These are phyloP conservation scores for Iberis pinnata DNA, from an alignment of 345 rosid genomes.

Conservation along the genomic window DNA sequence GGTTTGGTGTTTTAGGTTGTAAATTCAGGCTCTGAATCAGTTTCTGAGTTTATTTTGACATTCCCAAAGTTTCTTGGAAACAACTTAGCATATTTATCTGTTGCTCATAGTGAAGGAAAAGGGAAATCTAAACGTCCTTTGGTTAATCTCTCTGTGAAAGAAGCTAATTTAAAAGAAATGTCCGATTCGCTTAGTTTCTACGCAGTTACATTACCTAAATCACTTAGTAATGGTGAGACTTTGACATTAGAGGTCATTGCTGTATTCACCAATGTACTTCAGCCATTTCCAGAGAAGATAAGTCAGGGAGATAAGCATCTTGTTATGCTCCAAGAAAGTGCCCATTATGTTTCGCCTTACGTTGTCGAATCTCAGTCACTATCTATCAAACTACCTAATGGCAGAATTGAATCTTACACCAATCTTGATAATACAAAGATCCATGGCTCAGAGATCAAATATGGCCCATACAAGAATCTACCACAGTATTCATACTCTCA, in stretches of 20 bases:
- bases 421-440: constrained; percentile 57
- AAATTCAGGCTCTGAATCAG: constrained; percentile 56
- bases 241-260: constrained; percentile 55
- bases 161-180: constrained; percentile 39
- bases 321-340: constrained; percentile 70
- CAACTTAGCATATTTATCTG: constrained; percentile 61
- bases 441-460: constrained; percentile 74
- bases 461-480: constrained; percentile 75
- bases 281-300: constrained; percentile 80
- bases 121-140: constrained; percentile 50
- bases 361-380: constrained; percentile 63
- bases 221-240: constrained; percentile 49
- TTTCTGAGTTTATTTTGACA: constrained; percentile 59
- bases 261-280: constrained; percentile 53
- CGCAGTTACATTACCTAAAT: constrained; percentile 56
- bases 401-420: constrained; percentile 74
- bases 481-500: constrained; percentile 62
- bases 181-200: constrained; percentile 53
- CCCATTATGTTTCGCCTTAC: constrained; percentile 72
- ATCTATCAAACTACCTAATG: constrained; percentile 56
- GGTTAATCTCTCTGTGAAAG: constrained; percentile 41
- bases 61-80: constrained; percentile 65
- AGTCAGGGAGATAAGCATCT: constrained; percentile 85
- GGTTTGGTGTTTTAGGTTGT: constrained; percentile 43
- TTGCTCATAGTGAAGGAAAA: constrained; percentile 48